A percentile compares a stretch with the other conserved stretches of the same genome.
Conservation (phyloP, 2,329 filamentous ascomycete genomes). For the Xylaria sp. region DNA sequence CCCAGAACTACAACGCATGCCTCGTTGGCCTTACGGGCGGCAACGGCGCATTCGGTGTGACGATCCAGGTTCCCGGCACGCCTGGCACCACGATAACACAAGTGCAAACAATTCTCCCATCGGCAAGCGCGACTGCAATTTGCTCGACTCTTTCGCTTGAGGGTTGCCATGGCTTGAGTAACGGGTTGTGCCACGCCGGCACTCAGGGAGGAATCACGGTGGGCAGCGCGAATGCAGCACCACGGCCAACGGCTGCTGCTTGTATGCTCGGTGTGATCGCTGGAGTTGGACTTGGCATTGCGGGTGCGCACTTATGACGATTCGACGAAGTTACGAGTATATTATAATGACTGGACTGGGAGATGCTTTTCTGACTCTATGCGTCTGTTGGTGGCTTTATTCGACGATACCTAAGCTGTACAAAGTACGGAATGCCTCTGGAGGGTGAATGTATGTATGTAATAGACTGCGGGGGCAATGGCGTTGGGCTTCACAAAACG, state of each 20-base stretch:
- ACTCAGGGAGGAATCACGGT: slow-evolving; percentile 26
- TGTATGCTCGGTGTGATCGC: slow-evolving; percentile 30
- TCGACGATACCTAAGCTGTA: slow-evolving; percentile 1
- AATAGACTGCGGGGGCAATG: slow-evolving; percentile 2
- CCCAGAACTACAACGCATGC: slow-evolving; percentile 50
- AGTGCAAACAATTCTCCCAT: slow-evolving; percentile 35
- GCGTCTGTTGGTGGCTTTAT: not conserved
- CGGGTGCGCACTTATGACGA: slow-evolving; percentile 26
- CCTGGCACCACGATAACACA: slow-evolving; percentile 49
- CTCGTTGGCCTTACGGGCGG: slow-evolving; percentile 43
- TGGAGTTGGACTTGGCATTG: slow-evolving; percentile 31
- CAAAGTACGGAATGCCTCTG: not conserved
- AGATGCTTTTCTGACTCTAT: slow-evolving; percentile 3
- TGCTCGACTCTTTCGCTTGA: slow-evolving; percentile 51
- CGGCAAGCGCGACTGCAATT: slow-evolving; percentile 46
- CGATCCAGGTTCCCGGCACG: slow-evolving; percentile 50
- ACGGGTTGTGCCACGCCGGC: slow-evolving; percentile 36
- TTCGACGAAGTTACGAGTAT: slow-evolving; percentile 18
- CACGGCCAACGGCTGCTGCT: slow-evolving; percentile 28
- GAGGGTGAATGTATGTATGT: not conserved
- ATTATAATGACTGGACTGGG: slow-evolving; percentile 4
- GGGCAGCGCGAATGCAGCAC: slow-evolving; percentile 26
- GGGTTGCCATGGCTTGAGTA: slow-evolving; percentile 45
- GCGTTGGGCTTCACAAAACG: not conserved
- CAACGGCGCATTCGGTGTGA: slow-evolving; percentile 45